These are phyloP conservation scores for Carex kokanica DNA, from an alignment of 176 grass and related monocot species.

Conservation along the genomic window DNA sequence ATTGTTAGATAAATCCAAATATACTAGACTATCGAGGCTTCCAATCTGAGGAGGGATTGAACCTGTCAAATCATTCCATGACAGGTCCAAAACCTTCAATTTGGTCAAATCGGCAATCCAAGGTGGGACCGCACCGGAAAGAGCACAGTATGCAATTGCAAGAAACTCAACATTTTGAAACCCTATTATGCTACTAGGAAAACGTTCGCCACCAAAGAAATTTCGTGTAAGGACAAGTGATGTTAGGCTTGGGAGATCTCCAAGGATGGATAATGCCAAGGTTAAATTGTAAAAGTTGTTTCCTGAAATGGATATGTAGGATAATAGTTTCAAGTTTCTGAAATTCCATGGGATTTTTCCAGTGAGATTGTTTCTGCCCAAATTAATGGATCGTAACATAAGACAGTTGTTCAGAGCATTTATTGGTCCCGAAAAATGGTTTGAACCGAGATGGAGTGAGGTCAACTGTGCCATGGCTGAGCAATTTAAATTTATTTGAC, in stretches of 20 bases:
- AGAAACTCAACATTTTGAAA: constrained; percentile 46
- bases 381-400: constrained; percentile 48
- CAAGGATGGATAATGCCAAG: no score
- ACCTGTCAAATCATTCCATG: constrained; percentile 55
- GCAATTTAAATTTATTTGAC: constrained; percentile 45
- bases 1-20: constrained; percentile 70
- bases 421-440: constrained; percentile 39
- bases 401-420: constrained; percentile 35
- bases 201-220: constrained; percentile 36
- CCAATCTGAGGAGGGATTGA: constrained; percentile 45
- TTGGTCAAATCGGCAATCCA: constrained; percentile 44
- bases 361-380: constrained; percentile 49
- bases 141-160: constrained; percentile 53
- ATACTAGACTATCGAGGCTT: constrained; percentile 49
- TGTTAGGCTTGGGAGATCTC: constrained; percentile 43
- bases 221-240: constrained; percentile 56
- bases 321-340: constrained; percentile 33
- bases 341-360: constrained; percentile 49
- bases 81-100: constrained; percentile 61
- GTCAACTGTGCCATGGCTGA: constrained; percentile 20
- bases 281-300: constrained; percentile 55
- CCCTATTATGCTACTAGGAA: constrained; percentile 30
- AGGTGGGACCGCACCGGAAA: constrained; percentile 36
- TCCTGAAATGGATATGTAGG: constrained; percentile 53
- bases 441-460: constrained; percentile 52